These are phyloP conservation scores for Aspergillus sp. DNA, from an alignment of 2,329 filamentous ascomycete species.

Conservation along the genomic window DNA sequence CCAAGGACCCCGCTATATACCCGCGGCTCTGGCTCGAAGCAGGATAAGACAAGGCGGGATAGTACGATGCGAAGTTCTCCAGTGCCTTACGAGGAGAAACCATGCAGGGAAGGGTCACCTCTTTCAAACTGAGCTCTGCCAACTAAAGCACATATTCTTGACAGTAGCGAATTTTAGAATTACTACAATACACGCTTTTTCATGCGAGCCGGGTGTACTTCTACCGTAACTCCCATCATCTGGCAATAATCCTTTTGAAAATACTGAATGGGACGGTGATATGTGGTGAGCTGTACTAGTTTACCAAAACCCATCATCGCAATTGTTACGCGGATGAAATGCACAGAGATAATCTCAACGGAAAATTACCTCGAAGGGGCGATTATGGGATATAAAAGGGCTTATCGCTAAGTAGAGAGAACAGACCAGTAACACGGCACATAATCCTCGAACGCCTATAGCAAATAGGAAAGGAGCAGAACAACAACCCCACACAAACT, in stretches of 20 bases:
- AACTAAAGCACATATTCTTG: neutral
- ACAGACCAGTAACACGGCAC: neutral
- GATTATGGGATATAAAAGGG: slow-evolving; percentile 4
- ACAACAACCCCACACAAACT: slow-evolving; percentile 19
- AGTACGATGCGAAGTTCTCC: slow-evolving; percentile 30
- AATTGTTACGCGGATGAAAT: neutral
- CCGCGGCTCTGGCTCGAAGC: slow-evolving; percentile 29
- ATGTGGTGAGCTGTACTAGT: too few relatives aligned
- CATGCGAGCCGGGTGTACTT: neutral
- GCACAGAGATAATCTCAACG: neutral
- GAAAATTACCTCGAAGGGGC: neutral
- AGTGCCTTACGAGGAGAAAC: slow-evolving; percentile 24
- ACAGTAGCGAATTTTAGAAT: neutral
- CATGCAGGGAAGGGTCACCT: slow-evolving; percentile 36
- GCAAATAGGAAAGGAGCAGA: slow-evolving; percentile 3
- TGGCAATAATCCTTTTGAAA: neutral
- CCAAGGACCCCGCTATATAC: slow-evolving; percentile 34
- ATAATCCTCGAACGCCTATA: slow-evolving; percentile 6
- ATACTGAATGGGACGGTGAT: neutral
- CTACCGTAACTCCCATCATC: neutral
- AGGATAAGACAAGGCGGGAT: slow-evolving; percentile 25
- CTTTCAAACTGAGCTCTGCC: slow-evolving; percentile 37
- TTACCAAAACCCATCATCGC: too few relatives aligned
- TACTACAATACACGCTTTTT: neutral
- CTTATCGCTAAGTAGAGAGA: slow-evolving; percentile 17